Evolutionary conservation across 345 rosid genomes (phyloP).

Genomic region (Litchi chinensis): DNA sequence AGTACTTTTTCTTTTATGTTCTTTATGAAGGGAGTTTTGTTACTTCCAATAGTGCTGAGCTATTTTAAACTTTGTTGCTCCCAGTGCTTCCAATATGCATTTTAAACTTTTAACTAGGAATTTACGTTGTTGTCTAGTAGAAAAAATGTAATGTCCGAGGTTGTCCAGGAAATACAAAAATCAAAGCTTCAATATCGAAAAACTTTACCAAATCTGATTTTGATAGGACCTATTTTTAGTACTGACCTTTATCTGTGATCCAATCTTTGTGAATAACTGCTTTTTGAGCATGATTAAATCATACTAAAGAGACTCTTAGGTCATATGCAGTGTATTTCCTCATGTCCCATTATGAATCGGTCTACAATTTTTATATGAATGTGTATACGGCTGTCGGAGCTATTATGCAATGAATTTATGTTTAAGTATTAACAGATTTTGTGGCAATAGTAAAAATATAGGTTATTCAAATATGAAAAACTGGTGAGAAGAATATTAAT

Average conservation of each 20-base stretch:
- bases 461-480: too few species aligned
- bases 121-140: background rate
- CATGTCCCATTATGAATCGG: background rate
- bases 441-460: too few species aligned
- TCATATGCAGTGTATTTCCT: conserved; percentile 5
- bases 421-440: background rate
- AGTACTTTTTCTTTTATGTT: too few species aligned
- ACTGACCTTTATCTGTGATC: background rate
- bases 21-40: too few species aligned
- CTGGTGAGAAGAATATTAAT: too few species aligned
- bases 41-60: too few species aligned
- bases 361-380: background rate
- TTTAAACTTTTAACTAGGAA: conserved; percentile 4
- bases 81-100: conserved; percentile 19
- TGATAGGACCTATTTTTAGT: background rate
- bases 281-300: background rate
- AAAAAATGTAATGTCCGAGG: background rate
- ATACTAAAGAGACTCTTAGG: background rate
- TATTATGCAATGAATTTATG: background rate
- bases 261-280: conserved; percentile 1
- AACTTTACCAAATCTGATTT: background rate
- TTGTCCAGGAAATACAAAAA: background rate
- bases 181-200: background rate
- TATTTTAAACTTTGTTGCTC: too few species aligned
- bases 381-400: background rate